phyloP scores from a whole-genome alignment of 2,329 filamentous ascomycete species.

The Sarocladium kiliense region DNA sequence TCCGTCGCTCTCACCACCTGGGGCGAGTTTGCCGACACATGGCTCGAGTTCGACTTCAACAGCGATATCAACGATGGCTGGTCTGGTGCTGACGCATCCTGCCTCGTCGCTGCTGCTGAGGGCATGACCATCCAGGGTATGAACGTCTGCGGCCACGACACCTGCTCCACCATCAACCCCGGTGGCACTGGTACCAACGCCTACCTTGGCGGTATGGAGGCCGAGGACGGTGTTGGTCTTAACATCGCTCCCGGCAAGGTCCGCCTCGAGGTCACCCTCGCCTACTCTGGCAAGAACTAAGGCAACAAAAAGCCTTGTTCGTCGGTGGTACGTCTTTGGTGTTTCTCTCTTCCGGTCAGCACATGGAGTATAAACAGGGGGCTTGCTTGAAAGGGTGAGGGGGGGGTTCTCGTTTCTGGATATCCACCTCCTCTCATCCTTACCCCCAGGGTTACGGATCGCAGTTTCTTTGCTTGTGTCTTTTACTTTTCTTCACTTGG shows the following conservation, averaged over 20 bases:
- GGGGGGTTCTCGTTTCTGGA: not conserved
- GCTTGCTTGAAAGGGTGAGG: slow-evolving; percentile 1
- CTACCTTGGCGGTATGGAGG: slow-evolving; percentile 32
- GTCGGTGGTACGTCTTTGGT: too few species aligned
- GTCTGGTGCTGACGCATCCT: slow-evolving; percentile 47
- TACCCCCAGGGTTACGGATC: not conserved
- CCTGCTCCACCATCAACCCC: slow-evolving; percentile 36
- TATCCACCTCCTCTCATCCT: not conserved
- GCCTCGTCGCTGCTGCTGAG: slow-evolving; percentile 35
- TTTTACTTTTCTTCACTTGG: not conserved
- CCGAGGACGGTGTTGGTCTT: slow-evolving; percentile 33
- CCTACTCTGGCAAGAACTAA: slow-evolving; percentile 16
- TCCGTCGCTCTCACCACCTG: slow-evolving; percentile 26
- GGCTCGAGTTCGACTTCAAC: slow-evolving; percentile 46
- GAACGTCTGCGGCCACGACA: slow-evolving; percentile 30
- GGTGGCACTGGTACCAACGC: slow-evolving; percentile 31
- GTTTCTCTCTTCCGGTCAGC: slow-evolving; percentile 2
- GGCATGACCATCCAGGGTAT: slow-evolving; percentile 28
- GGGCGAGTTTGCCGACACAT: slow-evolving; percentile 39
- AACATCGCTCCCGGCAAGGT: slow-evolving; percentile 27
- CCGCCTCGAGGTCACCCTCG: slow-evolving; percentile 26
- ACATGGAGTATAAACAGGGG: slow-evolving; percentile 1
- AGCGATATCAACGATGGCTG: slow-evolving; percentile 40
- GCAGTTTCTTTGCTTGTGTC: slow-evolving; percentile 9
- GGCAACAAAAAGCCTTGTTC: too few species aligned